Conservation (phyloP, 2,329 filamentous ascomycete genomes). For the Fusarium cicatricum region DNA sequence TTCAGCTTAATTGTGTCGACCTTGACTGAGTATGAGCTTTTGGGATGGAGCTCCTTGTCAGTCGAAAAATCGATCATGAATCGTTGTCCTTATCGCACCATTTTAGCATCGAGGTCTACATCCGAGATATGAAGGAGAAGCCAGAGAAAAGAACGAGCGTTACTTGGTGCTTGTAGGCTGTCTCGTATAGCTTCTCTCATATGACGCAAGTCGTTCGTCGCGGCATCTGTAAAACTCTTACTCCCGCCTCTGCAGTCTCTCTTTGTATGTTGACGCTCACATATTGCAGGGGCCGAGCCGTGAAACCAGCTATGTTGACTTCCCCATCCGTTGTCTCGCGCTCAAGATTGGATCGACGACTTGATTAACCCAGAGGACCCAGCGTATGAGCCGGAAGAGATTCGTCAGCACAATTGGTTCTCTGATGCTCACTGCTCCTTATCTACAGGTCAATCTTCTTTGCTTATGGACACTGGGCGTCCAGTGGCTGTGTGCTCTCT, state of each 20-base stretch:
- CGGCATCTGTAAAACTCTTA: slow-evolving; percentile 2
- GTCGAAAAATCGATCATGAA: slow-evolving; percentile 17
- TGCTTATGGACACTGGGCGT: background rate
- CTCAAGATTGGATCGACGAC: background rate
- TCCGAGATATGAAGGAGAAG: too few species aligned
- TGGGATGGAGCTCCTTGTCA: slow-evolving; percentile 11
- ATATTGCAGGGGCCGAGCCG: background rate
- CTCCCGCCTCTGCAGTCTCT: background rate
- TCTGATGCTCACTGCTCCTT: background rate
- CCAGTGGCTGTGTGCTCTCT: background rate
- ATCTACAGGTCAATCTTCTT: background rate
- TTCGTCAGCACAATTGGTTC: background rate
- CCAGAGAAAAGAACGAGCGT: too few species aligned
- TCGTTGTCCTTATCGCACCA: slow-evolving; percentile 2
- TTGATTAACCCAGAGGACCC: background rate
- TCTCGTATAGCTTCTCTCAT: background rate
- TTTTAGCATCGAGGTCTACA: background rate
- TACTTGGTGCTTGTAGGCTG: background rate
- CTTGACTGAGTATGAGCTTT: background rate
- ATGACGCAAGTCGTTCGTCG: background rate
- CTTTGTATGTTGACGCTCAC: background rate
- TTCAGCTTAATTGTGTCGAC: too few species aligned
- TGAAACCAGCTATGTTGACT: background rate
- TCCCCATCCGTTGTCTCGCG: background rate
- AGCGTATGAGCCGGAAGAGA: background rate